Evolutionary conservation across 306 rosid genomes (phyloP), one percentile per base, ranked within the genome.

Genomic region (Pyrus communis): DNA sequence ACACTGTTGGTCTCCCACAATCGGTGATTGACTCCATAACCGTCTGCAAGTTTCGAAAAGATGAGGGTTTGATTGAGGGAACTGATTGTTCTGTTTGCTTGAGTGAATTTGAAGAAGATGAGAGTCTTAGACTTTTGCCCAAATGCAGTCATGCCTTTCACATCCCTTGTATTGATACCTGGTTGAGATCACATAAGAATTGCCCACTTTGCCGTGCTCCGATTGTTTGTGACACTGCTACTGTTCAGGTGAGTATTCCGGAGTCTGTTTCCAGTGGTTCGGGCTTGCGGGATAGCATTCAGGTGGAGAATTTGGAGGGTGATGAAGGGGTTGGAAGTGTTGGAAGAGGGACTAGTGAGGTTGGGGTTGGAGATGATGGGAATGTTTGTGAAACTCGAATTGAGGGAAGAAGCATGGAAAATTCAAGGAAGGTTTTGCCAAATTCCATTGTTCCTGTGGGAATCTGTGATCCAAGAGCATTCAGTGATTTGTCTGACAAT

Each of bases 11-110:
- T 27, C 86, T 91, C 21, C 85, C 87, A 21, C 91, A 85, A 66
- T 79, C 96, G 8, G 70, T 83, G 0, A 91, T 93, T 23, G 96
- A 93, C 74, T 88, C 97, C 15, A 91, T 89, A 75, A 77, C 89
- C 0, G 86, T 85, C 22, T 88, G 80, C 65, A 81, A 82, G 54
- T 91, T 87, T 75, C 76, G 63, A 31, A 91, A 85, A 77, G 79
- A 76, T 1, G 96, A 91, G 62, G 89, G 88, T 4, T 57, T 93
- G 42, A 74, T 88, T 7, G 98, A 90, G 9, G 95, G 89, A 28
- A 82, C 90, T 4, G 91, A 89, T 52, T 93, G 98, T 42, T 87
- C 98, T 57, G 91, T 93, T 76, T 93, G 98, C 74, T 76, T 93
- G 9, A 69, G 88, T 31, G 97, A 93, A 61, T 93, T 93, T 70